These are phyloP conservation scores for Pyrenophora seminiperda DNA, from an alignment of 2,329 filamentous ascomycete genomes.

Conservation along the genomic window DNA sequence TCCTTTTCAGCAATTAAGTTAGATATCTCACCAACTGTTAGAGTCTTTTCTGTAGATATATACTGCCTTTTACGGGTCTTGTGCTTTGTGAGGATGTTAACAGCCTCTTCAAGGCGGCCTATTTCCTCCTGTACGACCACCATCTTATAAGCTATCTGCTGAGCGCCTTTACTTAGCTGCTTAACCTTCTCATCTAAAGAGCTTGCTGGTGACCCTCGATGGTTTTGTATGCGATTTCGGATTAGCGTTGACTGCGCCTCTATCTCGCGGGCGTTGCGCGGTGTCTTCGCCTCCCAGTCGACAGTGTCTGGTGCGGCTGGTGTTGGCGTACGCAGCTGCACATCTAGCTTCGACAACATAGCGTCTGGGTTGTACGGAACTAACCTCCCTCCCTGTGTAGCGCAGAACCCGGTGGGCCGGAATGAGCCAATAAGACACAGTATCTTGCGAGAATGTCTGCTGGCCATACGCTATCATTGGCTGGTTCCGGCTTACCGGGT, in stretches of 20 bases:
- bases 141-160: constrained; percentile 9
- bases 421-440: neutral
- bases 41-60: neutral
- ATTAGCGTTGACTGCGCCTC: constrained; percentile 15
- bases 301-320: neutral
- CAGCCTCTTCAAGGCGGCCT: neutral
- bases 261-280: constrained; percentile 14
- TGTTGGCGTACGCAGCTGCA: constrained; percentile 21
- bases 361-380: constrained; percentile 38
- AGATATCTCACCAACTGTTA: neutral
- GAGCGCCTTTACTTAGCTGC: constrained; percentile 14
- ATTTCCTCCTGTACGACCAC: constrained; percentile 10
- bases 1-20: neutral
- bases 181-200: constrained; percentile 6
- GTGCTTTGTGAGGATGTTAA: neutral
- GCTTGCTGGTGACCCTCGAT: constrained; percentile 8
- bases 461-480: neutral
- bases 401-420: neutral
- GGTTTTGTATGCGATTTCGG: constrained; percentile 7
- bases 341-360: constrained; percentile 42
- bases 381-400: neutral
- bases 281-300: constrained; percentile 17
- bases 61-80: neutral
- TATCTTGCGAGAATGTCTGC: too few species aligned
- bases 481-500: neutral